Conservation (phyloP, 2,329 filamentous ascomycete genomes). For the Apiospora sp. region DNA sequence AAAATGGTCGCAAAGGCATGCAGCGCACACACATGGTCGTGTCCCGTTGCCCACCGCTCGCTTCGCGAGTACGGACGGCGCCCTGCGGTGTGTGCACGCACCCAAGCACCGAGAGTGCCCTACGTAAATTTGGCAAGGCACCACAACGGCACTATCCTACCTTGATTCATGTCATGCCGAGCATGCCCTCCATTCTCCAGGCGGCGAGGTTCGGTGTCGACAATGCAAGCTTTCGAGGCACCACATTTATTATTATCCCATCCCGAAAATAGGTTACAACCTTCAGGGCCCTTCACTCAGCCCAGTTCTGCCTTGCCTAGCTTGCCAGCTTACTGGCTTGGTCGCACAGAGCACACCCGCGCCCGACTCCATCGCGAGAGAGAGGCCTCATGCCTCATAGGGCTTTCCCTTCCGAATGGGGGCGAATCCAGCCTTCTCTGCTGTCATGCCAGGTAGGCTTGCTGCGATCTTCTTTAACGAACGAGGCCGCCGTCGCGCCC, state of each 20-base stretch:
- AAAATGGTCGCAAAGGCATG: neutral
- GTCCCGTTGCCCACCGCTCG: neutral
- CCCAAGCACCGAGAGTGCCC: neutral
- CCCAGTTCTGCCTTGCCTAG: neutral
- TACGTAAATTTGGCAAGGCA: neutral
- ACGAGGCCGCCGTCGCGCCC: neutral
- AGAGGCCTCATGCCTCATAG: conserved; percentile 7
- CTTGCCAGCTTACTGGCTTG: neutral
- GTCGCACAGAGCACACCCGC: neutral
- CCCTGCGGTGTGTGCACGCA: neutral
- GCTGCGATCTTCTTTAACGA: neutral
- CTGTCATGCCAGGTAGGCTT: neutral
- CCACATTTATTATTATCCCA: neutral
- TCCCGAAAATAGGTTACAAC: conserved; percentile 4
- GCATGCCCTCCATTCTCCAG: neutral
- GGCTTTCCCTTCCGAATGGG: neutral
- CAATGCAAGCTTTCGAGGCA: neutral
- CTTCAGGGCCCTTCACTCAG: neutral
- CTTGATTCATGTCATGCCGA: neutral
- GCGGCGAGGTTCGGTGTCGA: neutral
- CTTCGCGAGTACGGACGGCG: conserved; percentile 11
- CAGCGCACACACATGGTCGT: neutral
- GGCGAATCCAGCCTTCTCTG: conserved; percentile 3
- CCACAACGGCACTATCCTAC: neutral
- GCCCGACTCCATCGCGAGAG: neutral